phyloP scores from a whole-genome alignment of 768 basidiomycete species.

The Leccinum truebloodii region DNA sequence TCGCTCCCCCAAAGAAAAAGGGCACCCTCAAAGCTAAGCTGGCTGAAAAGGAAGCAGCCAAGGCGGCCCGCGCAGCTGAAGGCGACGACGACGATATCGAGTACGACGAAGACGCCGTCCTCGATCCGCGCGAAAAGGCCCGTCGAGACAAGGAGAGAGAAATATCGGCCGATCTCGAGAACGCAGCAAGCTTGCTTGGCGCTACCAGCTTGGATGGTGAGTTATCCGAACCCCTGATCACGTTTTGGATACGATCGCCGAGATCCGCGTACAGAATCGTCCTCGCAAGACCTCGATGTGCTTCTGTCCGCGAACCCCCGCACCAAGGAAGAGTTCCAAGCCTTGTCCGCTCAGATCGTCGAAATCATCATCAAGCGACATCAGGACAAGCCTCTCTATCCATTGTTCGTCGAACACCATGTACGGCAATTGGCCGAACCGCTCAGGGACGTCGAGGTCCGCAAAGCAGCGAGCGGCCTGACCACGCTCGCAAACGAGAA shows the following conservation, averaged over 20 bases:
- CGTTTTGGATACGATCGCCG: not conserved
- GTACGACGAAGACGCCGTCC: slow-evolving; percentile 72
- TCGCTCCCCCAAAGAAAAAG: slow-evolving; percentile 85
- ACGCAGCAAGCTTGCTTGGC: slow-evolving; percentile 82
- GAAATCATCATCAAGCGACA: slow-evolving; percentile 77
- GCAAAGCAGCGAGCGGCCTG: slow-evolving; percentile 83
- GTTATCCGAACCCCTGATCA: slow-evolving; percentile 11
- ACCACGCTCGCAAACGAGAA: slow-evolving; percentile 94
- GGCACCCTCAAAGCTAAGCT: slow-evolving; percentile 89
- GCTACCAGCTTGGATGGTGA: slow-evolving; percentile 63
- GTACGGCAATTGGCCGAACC: slow-evolving; percentile 72
- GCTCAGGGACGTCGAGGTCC: slow-evolving; percentile 87
- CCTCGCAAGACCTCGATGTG: slow-evolving; percentile 64
- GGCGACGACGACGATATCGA: slow-evolving; percentile 42
- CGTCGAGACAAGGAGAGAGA: slow-evolving; percentile 78
- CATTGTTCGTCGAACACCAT: slow-evolving; percentile 82
- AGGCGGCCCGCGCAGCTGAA: slow-evolving; percentile 47
- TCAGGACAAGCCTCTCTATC: slow-evolving; percentile 79
- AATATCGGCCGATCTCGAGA: slow-evolving; percentile 82
- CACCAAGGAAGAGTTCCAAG: slow-evolving; percentile 85
- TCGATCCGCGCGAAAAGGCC: slow-evolving; percentile 80
- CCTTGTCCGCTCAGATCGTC: slow-evolving; percentile 72
- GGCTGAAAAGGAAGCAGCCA: slow-evolving; percentile 86
- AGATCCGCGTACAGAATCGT: slow-evolving; percentile 50
- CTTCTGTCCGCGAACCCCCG: slow-evolving; percentile 79